Evolutionary conservation across 495 filamentous ascomycete species (phyloP).

Genomic region (Lophiostoma macrostomum): DNA sequence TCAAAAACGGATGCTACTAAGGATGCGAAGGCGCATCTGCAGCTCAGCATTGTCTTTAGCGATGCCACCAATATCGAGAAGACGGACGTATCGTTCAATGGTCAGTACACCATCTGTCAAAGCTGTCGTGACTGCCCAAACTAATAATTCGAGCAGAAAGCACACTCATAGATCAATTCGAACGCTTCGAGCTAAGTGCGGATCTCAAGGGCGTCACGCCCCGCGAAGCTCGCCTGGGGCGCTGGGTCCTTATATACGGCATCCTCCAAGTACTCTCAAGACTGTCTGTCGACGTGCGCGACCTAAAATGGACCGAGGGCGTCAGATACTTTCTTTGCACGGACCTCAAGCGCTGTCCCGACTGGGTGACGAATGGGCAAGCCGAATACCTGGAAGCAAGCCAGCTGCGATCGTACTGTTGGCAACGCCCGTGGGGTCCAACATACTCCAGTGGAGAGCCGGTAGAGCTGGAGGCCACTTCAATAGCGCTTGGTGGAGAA

Average conservation of each 20-base stretch:
- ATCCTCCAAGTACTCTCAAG: constrained; percentile 54
- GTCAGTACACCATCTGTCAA: constrained; percentile 14
- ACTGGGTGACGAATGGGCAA: constrained; percentile 27
- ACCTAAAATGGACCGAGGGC: constrained; percentile 55
- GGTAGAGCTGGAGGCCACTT: constrained; percentile 22
- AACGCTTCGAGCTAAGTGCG: constrained; percentile 58
- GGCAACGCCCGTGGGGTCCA: constrained; percentile 24
- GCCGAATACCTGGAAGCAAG: constrained; percentile 20
- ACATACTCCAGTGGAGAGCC: neutral
- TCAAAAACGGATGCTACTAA: constrained; percentile 33
- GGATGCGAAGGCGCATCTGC: constrained; percentile 34
- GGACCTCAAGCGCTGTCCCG: constrained; percentile 27
- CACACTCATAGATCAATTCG: constrained; percentile 59
- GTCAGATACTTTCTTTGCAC: constrained; percentile 63
- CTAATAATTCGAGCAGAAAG: constrained; percentile 35
- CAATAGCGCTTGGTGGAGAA: constrained; percentile 5
- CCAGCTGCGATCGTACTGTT: constrained; percentile 27
- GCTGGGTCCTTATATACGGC: constrained; percentile 39
- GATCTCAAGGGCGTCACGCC: constrained; percentile 24
- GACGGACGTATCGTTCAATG: constrained; percentile 52
- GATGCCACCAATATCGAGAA: constrained; percentile 68
- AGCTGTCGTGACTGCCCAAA: neutral
- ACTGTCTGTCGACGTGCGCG: constrained; percentile 63
- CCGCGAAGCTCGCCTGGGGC: constrained; percentile 35
- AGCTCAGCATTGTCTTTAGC: constrained; percentile 53